Base-by-base conservation (phyloP, 2,329 filamentous ascomycete species). In the Aschersonia sp. region DNA sequence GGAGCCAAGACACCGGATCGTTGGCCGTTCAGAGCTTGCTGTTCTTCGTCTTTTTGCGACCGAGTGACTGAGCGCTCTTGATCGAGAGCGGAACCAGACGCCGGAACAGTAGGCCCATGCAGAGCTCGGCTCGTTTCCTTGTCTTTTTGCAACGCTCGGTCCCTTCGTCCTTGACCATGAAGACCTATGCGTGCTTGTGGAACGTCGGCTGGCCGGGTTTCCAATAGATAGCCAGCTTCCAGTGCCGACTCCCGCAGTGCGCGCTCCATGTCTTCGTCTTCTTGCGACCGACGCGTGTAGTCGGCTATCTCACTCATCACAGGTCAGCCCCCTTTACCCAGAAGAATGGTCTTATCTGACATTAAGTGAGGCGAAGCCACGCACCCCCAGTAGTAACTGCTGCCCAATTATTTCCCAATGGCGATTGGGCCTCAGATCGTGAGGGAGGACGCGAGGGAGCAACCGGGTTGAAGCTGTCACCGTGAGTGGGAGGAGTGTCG, bases 391-490 rank as follows among this genome's bases (percentile, higher is more conserved):
- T 60, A 47, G 68, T 63, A 46, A 62, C 60, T 30, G 65, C 61
- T 48, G 65, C 65, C 64, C 71, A 70, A 46, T 77, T 63, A 54
- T 64, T 73, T 58, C 70, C 67, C 50, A 79, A 58, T 7, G 78
- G 77, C 35, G 78, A 81, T 55, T 68, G 69, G 52, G 72, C 72
- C 50, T 73, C 75, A 43, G 72, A 68, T 60, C 78, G 67, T 29
- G 79, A 82, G 1, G 79, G 79, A n/a, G 79, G 79, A 48, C 78
- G 69, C 14, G 79, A 80, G 0, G 76, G 75, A 5, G 73, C 71
- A 31, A 64, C 66, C 7, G 63, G 35, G 8, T 22, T 22, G 22
- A 22, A 61, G 37, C 63, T 64, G 49, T 70, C 69, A 43, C 62
- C 60, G 39, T 66, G 65, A 10, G 59, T 57, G 2, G 63, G 63